These are phyloP conservation scores for Fusarium liriodendri DNA, from an alignment of 2,329 filamentous ascomycete genomes.

Conservation along the genomic window DNA sequence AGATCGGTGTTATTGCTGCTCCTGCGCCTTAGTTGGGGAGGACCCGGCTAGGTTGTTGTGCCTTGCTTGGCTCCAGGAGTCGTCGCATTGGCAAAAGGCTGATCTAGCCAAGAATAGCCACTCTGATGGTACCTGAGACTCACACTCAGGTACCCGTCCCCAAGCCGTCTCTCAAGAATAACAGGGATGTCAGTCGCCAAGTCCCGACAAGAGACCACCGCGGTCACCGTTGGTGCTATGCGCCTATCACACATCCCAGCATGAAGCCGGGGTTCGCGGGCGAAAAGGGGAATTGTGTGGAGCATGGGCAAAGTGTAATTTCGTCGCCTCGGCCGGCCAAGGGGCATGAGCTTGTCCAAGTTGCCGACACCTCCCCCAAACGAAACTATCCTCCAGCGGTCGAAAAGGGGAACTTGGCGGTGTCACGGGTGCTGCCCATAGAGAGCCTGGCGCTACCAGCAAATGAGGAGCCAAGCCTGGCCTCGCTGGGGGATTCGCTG, in stretches of 20 bases:
- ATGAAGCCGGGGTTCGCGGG: conserved; percentile 14
- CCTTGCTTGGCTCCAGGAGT: conserved; percentile 29
- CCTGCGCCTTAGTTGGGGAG: conserved; percentile 15
- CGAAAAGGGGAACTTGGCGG: not conserved
- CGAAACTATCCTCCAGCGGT: conserved; percentile 6
- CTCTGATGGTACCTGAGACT: conserved; percentile 34
- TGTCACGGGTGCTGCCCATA: conserved; percentile 2
- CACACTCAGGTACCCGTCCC: conserved; percentile 36
- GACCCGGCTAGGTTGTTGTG: conserved; percentile 20
- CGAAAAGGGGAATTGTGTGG: conserved; percentile 44
- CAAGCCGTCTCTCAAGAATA: conserved; percentile 28
- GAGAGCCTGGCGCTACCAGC: conserved; percentile 13
- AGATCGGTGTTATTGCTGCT: conserved; percentile 54
- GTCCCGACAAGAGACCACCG: conserved; percentile 39
- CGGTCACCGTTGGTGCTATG: conserved; percentile 41
- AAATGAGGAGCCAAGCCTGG: conserved; percentile 30
- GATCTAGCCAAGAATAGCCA: conserved; percentile 33
- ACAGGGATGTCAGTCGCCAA: conserved; percentile 31
- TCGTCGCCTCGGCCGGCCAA: conserved; percentile 35
- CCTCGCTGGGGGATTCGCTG: conserved; percentile 12
- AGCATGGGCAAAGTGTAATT: conserved; percentile 42
- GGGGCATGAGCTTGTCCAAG: conserved; percentile 17
- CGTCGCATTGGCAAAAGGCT: conserved; percentile 35
- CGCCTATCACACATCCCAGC: conserved; percentile 37
- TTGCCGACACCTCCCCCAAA: conserved; percentile 22